Conservation (phyloP, 2,329 filamentous ascomycete genomes). For the Diaporthe sp. region DNA sequence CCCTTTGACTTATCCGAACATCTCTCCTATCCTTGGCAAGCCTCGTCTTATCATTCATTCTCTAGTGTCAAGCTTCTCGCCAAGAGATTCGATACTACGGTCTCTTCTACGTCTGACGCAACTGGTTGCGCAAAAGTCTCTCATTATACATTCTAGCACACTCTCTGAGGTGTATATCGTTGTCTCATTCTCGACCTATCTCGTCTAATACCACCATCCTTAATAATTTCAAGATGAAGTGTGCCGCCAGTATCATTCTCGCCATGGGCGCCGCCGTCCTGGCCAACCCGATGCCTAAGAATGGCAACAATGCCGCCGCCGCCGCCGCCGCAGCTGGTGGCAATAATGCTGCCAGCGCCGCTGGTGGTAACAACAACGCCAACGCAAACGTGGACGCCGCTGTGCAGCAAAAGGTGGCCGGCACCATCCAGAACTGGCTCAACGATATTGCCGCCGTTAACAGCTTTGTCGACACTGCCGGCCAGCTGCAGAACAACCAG, state of each 20-base stretch:
- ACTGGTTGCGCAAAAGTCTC: conserved; percentile 6
- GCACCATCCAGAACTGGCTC: conserved; percentile 31
- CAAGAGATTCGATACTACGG: neutral
- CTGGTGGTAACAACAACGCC: conserved; percentile 12
- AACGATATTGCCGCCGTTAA: conserved; percentile 32
- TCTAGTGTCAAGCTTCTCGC: conserved; percentile 1
- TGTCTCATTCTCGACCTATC: neutral
- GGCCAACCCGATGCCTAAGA: conserved; percentile 25
- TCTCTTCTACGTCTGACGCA: neutral
- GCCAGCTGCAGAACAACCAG: conserved; percentile 8
- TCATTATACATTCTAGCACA: neutral
- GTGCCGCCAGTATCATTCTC: neutral
- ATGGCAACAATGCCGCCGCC: neutral
- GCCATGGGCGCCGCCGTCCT: conserved; percentile 20
- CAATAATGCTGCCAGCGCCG: neutral
- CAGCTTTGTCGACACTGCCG: conserved; percentile 35
- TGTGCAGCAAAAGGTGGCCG: conserved; percentile 7
- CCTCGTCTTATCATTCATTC: neutral
- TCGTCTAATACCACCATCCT: neutral
- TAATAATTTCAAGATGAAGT: conserved; percentile 32
- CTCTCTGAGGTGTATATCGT: neutral
- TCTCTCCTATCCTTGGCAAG: neutral
- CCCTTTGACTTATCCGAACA: neutral
- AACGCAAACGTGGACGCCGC: conserved; percentile 4
- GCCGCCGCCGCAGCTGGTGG: too few relatives aligned